Base-by-base conservation (phyloP, 805 yeast genomes). In the Metschnikowia cubensis region DNA sequence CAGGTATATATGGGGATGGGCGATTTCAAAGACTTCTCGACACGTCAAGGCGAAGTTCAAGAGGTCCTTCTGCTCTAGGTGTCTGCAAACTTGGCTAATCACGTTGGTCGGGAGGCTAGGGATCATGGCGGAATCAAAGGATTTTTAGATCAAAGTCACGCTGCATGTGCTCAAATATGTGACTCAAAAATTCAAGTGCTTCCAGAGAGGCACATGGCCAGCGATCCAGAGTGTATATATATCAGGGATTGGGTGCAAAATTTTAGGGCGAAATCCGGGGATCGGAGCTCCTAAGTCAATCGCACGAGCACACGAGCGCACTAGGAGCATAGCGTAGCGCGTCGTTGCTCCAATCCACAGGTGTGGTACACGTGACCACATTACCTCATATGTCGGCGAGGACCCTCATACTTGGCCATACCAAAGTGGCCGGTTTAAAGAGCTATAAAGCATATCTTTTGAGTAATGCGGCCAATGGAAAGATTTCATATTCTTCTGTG, bases 171-270 rank as follows among this genome's bases (percentile, higher is more conserved):
- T 21, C 18, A 21, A 11, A 15, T 38, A 14, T 21, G 41, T 14
- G 41, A 21, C 18, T 21, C 31, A 21, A 41, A 41, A 31, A 41
- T 6, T 18, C 22, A 31, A 13, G 35, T 31, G 35, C 29, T 38
- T 17, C n/a, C 18, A 33, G 31, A 21, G n/a, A 42, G 11, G 29
- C 37, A 6, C 45, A 42, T 33, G 45, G 29, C 37, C 35, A 20
- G 45, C 31, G 42, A 22, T 18, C n/a, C 31, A n/a, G 29, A 14
- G 45, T 20, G 37, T 20, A 21, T 42, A 42, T 42, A 42, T 42
- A 42, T 43, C n/a, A 14, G 32, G 35, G 6, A 35, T 53, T 54
- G 60, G 59, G 56, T 55, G 59, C 59, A 57, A 56, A 57, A 37
- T 41, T 46, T 37, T 25, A 42, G 50, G 43, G 52, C 47, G 53